Base-by-base conservation (phyloP, 176 grass and related monocot genomes). In the Typha latifolia region DNA sequence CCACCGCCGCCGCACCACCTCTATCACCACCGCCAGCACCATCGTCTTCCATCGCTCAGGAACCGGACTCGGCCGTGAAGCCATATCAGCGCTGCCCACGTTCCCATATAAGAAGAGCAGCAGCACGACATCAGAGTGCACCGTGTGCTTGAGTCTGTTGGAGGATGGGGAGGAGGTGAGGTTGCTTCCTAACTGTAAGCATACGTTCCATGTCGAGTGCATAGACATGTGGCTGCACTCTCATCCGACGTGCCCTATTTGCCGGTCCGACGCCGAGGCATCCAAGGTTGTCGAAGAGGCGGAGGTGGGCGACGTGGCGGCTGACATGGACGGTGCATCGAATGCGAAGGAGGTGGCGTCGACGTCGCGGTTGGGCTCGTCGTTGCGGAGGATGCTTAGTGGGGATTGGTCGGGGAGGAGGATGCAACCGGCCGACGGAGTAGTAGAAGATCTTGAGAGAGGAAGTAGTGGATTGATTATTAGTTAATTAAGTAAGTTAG, bases 181-280 rank as follows among this genome's bases (percentile, higher is more conserved):
- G 78, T 77, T 51, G 65, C 75, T 95, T 74, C 86, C 86, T 23
- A 77, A 68, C 67, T 95, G 90, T 81, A 77, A 48, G 73, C 90
- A 95, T 67, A 52, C 84, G 3, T 95, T 95, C 77, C 90, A 95
- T 62, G 78, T 76, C 9, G 49, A 62, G 23, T 95, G 90, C 61
- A 82, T 95, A 32, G 90, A 90, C 71, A 62, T 59, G 49, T 95
- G 83, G 90, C 72, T 95, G 3, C 68, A 48, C 2, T 79, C 74
- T 2, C 83, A 84, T 22, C 79, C 83, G 34, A 95, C 90, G 6
- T 95, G 90, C 64, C 90, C 90, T 2, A 67, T 95, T 0, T 95
- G 90, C 0, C 82, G 90, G 65, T 64, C 81, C 0, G 78, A 61
- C n/a, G 79, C 86, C 49, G 69, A 76, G 51, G 32, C 78, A 12